Evolutionary conservation across 139 green algal species (phyloP).

Genomic region (Spirogloea muscicola): DNA sequence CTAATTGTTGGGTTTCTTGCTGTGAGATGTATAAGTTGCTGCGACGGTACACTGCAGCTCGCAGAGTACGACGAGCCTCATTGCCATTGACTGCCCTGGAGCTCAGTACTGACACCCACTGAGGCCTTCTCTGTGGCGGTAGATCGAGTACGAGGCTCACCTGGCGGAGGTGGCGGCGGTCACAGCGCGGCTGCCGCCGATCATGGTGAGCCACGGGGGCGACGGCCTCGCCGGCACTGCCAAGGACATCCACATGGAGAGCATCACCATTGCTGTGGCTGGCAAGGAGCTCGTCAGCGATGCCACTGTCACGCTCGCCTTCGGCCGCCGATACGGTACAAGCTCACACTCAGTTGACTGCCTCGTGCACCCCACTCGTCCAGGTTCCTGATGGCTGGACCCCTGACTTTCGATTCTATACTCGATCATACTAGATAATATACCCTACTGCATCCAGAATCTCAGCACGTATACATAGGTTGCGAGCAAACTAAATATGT

Average conservation of each 20-base stretch:
- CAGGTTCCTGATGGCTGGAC: no score
- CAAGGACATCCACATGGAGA: constrained; percentile 37
- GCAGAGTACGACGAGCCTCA: background rate
- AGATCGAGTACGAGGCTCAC: constrained; percentile 36
- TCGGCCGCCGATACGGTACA: constrained; percentile 43
- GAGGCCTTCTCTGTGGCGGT: background rate
- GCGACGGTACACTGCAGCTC: background rate
- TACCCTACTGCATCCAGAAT: no score
- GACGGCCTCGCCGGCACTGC: constrained; percentile 1
- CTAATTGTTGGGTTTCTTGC: no score
- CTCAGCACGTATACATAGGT: no score
- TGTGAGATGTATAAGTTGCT: background rate
- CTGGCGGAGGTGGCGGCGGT: constrained; percentile 15
- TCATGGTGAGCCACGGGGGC: constrained; percentile 27
- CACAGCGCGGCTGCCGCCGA: constrained; percentile 10
- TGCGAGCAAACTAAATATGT: constrained; percentile 7
- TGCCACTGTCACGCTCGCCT: constrained; percentile 43
- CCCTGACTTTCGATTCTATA: no score
- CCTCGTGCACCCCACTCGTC: no score
- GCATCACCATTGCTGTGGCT: constrained; percentile 41
- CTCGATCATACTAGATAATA: no score
- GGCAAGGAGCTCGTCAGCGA: constrained; percentile 46
- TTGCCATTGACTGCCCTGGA: background rate
- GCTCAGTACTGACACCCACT: background rate
- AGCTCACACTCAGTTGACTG: no score